phyloP scores from a whole-genome alignment of 2,329 filamentous ascomycete genomes.

The Atkinsonella texensis region DNA sequence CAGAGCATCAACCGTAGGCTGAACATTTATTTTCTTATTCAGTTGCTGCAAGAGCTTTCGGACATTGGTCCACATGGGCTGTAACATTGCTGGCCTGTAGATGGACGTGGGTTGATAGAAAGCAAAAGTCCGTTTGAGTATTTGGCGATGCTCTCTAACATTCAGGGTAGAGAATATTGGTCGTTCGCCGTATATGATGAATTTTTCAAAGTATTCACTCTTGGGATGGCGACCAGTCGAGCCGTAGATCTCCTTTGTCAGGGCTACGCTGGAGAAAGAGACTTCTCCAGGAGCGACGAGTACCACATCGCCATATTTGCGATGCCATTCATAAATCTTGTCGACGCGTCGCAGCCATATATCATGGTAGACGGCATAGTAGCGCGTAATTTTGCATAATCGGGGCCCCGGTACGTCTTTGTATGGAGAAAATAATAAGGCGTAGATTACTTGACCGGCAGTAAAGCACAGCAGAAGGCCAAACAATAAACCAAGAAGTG shows the following conservation, averaged over 20 bases:
- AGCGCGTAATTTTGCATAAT: conserved; percentile 5
- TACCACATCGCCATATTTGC: conserved; percentile 3
- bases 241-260: conserved; percentile 5
- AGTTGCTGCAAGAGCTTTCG: not conserved
- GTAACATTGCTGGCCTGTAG: not conserved
- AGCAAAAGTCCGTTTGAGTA: conserved; percentile 4
- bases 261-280: conserved; percentile 1
- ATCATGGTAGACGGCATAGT: conserved; percentile 4
- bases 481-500: not conserved
- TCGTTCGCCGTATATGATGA: conserved; percentile 3
- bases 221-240: conserved; percentile 6
- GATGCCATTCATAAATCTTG: conserved; percentile 5
- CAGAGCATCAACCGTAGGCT: conserved; percentile 1
- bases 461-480: not conserved
- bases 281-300: conserved; percentile 5
- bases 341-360: not conserved
- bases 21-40: not conserved
- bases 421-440: conserved; percentile 2
- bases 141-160: conserved; percentile 4
- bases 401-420: conserved; percentile 2
- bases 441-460: not conserved
- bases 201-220: conserved; percentile 5
- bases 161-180: conserved; percentile 3
- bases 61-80: not conserved
- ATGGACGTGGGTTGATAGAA: conserved; percentile 3